Conservation (phyloP, 2,329 filamentous ascomycete genomes). For the Xylaria multiplex region DNA sequence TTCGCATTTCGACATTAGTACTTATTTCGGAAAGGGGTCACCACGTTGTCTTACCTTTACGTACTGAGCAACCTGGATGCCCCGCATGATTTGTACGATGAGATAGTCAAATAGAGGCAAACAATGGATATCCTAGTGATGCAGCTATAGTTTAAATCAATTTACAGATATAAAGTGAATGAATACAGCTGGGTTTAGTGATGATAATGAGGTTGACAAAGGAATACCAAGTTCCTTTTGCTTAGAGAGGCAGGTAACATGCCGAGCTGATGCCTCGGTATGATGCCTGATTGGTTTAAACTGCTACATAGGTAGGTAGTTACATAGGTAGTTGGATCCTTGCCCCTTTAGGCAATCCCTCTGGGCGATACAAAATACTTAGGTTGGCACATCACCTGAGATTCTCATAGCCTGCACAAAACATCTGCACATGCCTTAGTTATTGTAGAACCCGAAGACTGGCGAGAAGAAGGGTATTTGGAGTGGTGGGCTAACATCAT, state of each 20-base stretch:
- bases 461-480: too few relatives aligned
- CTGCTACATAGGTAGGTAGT: not conserved
- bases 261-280: slow-evolving; percentile 36
- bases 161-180: not conserved
- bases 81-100: slow-evolving; percentile 68
- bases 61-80: slow-evolving; percentile 78
- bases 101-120: not conserved
- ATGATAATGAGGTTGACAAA: slow-evolving; percentile 8
- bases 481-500: too few relatives aligned
- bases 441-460: too few relatives aligned
- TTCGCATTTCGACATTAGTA: slow-evolving; percentile 14
- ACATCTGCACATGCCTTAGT: not conserved
- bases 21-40: not conserved
- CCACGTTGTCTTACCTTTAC: slow-evolving; percentile 67
- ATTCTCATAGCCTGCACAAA: not conserved
- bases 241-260: not conserved
- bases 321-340: not conserved
- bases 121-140: not conserved
- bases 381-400: not conserved
- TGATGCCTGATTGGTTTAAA: slow-evolving; percentile 32
- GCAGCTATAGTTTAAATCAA: not conserved
- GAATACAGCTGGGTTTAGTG: not conserved
- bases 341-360: slow-evolving; percentile 1
- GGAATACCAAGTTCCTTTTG: not conserved
- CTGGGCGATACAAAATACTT: not conserved